phyloP scores from a whole-genome alignment of 2,329 filamentous ascomycete species.

The Hypoxylon sp. region DNA sequence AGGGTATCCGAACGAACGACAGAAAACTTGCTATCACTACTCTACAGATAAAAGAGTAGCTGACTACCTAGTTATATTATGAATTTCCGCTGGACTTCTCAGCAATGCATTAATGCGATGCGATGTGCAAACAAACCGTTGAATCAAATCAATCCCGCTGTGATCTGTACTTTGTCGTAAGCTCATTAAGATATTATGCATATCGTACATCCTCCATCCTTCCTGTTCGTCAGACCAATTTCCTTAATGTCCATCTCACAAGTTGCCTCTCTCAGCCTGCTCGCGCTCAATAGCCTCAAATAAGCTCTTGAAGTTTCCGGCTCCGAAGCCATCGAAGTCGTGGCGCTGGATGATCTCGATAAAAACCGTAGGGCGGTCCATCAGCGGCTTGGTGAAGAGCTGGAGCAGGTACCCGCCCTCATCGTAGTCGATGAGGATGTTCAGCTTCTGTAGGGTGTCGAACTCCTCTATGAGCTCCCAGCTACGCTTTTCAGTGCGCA shows the following conservation, averaged over 20 bases:
- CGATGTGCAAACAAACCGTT: not conserved
- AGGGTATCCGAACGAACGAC: slow-evolving; percentile 17
- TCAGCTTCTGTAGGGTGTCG: slow-evolving; percentile 80
- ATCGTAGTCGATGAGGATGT: slow-evolving; percentile 96
- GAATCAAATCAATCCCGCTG: slow-evolving; percentile 1
- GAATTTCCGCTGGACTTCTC: slow-evolving; percentile 7
- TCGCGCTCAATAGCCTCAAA: slow-evolving; percentile 97
- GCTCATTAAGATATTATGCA: slow-evolving; percentile 25
- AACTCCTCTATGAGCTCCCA: slow-evolving; percentile 85
- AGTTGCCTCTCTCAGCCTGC: slow-evolving; percentile 87
- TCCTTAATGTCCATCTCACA: slow-evolving; percentile 57
- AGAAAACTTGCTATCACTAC: slow-evolving; percentile 6
- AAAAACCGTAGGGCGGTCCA: slow-evolving; percentile 96
- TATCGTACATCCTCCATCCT: slow-evolving; percentile 9
- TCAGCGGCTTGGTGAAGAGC: slow-evolving; percentile 87
- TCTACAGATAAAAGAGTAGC: not conserved
- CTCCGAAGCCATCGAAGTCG: slow-evolving; percentile 91
- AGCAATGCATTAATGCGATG: slow-evolving; percentile 3
- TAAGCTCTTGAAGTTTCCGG: slow-evolving; percentile 94
- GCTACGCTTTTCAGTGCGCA: slow-evolving; percentile 73
- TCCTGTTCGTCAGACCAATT: not conserved
- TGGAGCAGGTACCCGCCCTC: slow-evolving; percentile 87
- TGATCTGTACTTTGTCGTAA: slow-evolving; percentile 20
- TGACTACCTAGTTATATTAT: not conserved
- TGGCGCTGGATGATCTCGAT: slow-evolving; percentile 96